Evolutionary conservation across 2,329 filamentous ascomycete genomes (phyloP).

Genomic region (Hirsutella minnesotensis): DNA sequence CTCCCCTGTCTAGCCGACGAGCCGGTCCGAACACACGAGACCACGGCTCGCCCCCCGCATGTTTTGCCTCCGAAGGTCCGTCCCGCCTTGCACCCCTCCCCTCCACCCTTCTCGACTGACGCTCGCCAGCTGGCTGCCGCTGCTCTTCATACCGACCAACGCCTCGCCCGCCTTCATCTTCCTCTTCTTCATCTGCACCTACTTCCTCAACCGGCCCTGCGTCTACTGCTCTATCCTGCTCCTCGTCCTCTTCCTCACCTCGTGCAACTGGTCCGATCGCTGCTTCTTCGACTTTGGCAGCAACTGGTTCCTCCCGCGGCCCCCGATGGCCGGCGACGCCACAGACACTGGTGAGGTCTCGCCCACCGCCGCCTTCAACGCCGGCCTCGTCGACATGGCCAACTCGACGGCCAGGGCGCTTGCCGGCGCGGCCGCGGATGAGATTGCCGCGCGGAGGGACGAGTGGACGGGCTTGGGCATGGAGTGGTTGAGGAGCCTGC

Average conservation of each 20-base stretch:
- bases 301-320: constrained; percentile 87
- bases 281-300: constrained; percentile 88
- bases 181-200: constrained; percentile 84
- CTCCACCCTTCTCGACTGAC: neutral
- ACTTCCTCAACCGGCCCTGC: constrained; percentile 92
- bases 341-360: too few relatives aligned
- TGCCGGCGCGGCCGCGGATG: constrained; percentile 54
- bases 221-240: constrained; percentile 96
- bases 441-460: constrained; percentile 38
- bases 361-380: constrained; percentile 27
- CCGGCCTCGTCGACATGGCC: constrained; percentile 41
- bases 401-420: constrained; percentile 61
- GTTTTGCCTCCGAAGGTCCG: constrained; percentile 52
- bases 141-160: constrained; percentile 81
- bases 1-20: too few relatives aligned
- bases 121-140: constrained; percentile 59
- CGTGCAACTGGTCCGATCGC: constrained; percentile 77
- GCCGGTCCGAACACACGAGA: too few relatives aligned
- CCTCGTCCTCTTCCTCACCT: constrained; percentile 85
- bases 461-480: constrained; percentile 69
- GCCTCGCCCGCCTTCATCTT: constrained; percentile 77
- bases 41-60: too few relatives aligned
- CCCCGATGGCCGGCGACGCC: constrained; percentile 20
- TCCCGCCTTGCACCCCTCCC: neutral
- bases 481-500: constrained; percentile 73